Percentiles rank a stretch among this genome's conserved stretches.
phyloP scores from a whole-genome alignment of 441 rosid genomes.

The Adansonia gregorii region DNA sequence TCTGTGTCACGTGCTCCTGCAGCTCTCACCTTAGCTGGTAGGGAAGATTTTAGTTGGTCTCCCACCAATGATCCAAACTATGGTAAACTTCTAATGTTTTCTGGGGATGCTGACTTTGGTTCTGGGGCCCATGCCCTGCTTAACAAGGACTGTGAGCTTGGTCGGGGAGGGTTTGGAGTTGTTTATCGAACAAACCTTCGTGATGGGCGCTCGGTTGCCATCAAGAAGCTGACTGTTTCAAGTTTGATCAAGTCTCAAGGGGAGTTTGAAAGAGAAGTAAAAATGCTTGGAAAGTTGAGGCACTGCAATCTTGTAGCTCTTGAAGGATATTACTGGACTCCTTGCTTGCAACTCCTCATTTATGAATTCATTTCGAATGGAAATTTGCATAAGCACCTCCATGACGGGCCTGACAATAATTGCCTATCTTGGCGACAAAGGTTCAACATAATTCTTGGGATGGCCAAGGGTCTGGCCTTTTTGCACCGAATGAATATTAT shows the following conservation, averaged over 20 bases:
- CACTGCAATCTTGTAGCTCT: conserved; percentile 73
- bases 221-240: conserved; percentile 85
- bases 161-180: conserved; percentile 96
- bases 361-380: conserved; percentile 73
- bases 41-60: conserved; percentile 84
- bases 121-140: conserved; percentile 82
- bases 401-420: conserved; percentile 40
- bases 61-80: conserved; percentile 78
- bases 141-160: conserved; percentile 87
- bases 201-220: conserved; percentile 89
- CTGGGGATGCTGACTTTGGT: conserved; percentile 78
- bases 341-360: conserved; percentile 83
- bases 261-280: conserved; percentile 85
- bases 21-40: conserved; percentile 57
- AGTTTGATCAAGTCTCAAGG: conserved; percentile 88
- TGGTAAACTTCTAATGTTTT: conserved; percentile 96
- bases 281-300: conserved; percentile 66
- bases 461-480: conserved; percentile 87
- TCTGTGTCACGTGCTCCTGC: conserved; percentile 53
- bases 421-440: conserved; percentile 82
- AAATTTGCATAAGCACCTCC: conserved; percentile 81
- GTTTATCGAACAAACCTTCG: conserved; percentile 76
- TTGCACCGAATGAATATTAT: conserved; percentile 72
- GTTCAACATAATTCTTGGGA: conserved; percentile 78
- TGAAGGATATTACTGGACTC: conserved; percentile 95